These are phyloP conservation scores for Bacterosira constricta DNA, from an alignment of 108 stramenopile species.

Conservation along the genomic window DNA sequence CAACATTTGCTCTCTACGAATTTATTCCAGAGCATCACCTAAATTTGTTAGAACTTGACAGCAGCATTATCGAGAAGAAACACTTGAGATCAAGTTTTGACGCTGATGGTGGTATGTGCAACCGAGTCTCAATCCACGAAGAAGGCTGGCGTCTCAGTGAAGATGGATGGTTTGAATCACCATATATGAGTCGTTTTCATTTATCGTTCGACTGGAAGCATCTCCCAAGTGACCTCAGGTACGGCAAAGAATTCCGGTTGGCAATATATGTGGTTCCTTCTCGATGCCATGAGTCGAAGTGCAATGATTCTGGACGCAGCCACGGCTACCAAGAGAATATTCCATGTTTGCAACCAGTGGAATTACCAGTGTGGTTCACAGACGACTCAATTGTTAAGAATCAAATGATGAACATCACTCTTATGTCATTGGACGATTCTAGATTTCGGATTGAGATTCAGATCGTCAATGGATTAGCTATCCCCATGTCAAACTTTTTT, in stretches of 20 bases:
- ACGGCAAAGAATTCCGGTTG: conserved; percentile 74
- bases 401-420: conserved; percentile 63
- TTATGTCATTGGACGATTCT: conserved; percentile 79
- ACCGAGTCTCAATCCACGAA: conserved; percentile 33
- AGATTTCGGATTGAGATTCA: conserved; percentile 78
- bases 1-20: conserved; percentile 24
- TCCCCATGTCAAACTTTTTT: conserved; percentile 64
- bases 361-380: conserved; percentile 68
- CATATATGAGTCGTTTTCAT: conserved; percentile 59
- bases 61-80: conserved; percentile 12
- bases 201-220: conserved; percentile 73
- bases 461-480: conserved; percentile 69
- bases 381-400: conserved; percentile 55
- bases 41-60: neutral
- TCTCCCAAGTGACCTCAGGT: conserved; percentile 61
- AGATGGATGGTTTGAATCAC: conserved; percentile 69
- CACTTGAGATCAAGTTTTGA: conserved; percentile 15
- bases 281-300: conserved; percentile 60
- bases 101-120: conserved; percentile 41
- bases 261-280: conserved; percentile 74
- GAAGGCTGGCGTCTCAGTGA: conserved; percentile 60
- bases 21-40: conserved; percentile 4
- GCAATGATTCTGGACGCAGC: conserved; percentile 45
- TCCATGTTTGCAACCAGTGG: conserved; percentile 75
- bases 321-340: conserved; percentile 52